Base-by-base conservation (phyloP, 2,329 filamentous ascomycete genomes). In the Ophiostoma montium region DNA sequence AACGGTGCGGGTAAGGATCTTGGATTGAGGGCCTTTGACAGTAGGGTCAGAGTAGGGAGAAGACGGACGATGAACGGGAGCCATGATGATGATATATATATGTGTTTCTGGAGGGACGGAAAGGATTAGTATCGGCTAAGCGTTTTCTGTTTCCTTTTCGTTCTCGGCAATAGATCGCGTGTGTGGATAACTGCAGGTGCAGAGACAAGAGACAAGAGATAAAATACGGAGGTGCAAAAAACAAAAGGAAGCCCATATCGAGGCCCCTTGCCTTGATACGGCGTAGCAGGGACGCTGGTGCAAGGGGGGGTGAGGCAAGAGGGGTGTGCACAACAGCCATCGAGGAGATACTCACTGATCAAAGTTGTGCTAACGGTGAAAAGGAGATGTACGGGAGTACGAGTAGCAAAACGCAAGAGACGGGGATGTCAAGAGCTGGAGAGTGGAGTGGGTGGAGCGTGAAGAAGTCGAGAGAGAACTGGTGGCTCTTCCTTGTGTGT, bases 31-130 rank as follows among this genome's bases (percentile, higher is more conserved):
- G 21, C 67, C 66, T 67, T 70, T 68, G 51, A 70, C 62, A 46
- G 61, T 55, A 30, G 67, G 67, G 59, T 70, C 65, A 48, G 59
- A 57, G 61, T 70, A 70, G 55, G 68, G 67, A 65, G 68, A 69
- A 59, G 63, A 58, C 32, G 64, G 65, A 62, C 67, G 63, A 38
- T 60, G 57, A 53, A 69, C 63, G 60, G 67, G 67, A 59, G 67
- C 63, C 58, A 60, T 61, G 59, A 55, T 62, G 58, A 59, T 61
- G 23, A 61, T 55, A 54, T 51, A 52, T 47, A 50, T 44, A 9
- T 23, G 21, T 16, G 11, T 18, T 36, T 23, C 21, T 30, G 18
- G 35, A 19, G 38, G 32, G 46, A 46, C 45, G 35, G 39, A 15
- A 31, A 46, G 31, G 30, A 46, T 42, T 42, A 51, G 46, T 32